Evolutionary conservation across 2,329 filamentous ascomycete species (phyloP), one percentile per base, ranked within the genome.

Genomic region (Fusarium tuaranense): DNA sequence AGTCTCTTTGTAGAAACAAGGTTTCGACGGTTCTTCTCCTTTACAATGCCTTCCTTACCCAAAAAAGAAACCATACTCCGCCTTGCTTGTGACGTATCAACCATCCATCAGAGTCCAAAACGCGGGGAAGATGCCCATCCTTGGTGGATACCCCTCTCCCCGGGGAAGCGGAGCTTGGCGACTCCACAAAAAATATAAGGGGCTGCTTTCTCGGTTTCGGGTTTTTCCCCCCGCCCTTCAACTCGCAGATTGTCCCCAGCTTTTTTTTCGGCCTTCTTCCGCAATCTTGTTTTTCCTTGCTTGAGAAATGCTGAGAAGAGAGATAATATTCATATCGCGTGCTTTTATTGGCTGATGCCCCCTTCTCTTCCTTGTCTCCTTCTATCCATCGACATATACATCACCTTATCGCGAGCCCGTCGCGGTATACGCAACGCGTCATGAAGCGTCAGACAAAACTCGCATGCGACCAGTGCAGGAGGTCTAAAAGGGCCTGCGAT

Each of bases 401-500:
- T 36, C 34, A 36, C 34, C 13, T 16, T 18, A 14, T 51, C 41
- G 34, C 41, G 20, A 32, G 30, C 6, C 7, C 10, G 20, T 25
- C 44, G 51, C 34, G n/a, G 14, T 39, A 32, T 20, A 20, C 25
- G 25, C 7, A 20, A 13, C 58, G 20, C 10, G 77, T 22, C 27
- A 78, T 78, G 76, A 76, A 71, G 62, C 74, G 76, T 32, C 77
- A 77, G 20, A 76, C 44, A 65, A 78, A 55, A 4, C 51, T 55
- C 46, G 75, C 76, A 32, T 78, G 76, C 57, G 76, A 78, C 57
- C 76, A 78, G 41, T 78, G 76, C 34, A 67, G 76, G 8, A 74
- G 62, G 57, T 78, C 76, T 9, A 78, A 78, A 67, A 70, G 76
- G 51, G 76, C 73, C 36, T 78, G 76, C 25, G 76, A 78, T 62